A percentile compares a stretch with the other conserved stretches of the same genome.
Evolutionary conservation across 208 protist species (phyloP).

Genomic region (Acanthamoeba polyphaga): DNA sequence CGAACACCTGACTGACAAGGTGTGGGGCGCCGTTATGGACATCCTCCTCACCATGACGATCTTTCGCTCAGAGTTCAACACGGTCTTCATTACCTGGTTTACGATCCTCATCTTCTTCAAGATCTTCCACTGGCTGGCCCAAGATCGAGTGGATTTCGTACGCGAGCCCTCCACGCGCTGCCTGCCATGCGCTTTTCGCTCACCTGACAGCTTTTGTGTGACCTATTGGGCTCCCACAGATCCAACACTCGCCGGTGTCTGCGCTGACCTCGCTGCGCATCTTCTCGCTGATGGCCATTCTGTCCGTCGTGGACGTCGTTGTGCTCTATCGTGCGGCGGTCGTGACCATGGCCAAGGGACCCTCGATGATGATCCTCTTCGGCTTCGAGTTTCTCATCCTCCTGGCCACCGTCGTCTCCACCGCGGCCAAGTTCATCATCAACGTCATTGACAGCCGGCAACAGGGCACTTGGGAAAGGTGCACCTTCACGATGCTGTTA

Average conservation of each 20-base stretch:
- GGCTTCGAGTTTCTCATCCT: constrained; percentile 42
- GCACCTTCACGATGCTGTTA: not conserved
- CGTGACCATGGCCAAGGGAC: constrained; percentile 20
- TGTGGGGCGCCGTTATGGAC: constrained; percentile 78
- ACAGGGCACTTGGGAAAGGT: constrained; percentile 20
- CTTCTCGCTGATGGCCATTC: constrained; percentile 55
- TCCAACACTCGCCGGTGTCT: constrained; percentile 5
- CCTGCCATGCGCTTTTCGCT: not conserved
- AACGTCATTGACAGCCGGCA: not conserved
- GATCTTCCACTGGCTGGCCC: constrained; percentile 83
- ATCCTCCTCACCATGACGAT: constrained; percentile 85
- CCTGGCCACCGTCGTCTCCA: not conserved
- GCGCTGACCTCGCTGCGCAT: constrained; percentile 59
- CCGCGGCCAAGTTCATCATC: constrained; percentile 32
- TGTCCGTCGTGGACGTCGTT: not conserved
- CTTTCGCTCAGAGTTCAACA: constrained; percentile 83
- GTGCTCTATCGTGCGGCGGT: not conserved
- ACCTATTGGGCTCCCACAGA: not conserved
- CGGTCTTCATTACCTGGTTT: constrained; percentile 77
- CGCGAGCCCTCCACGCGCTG: not conserved
- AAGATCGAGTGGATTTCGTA: constrained; percentile 80
- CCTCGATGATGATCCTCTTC: constrained; percentile 60
- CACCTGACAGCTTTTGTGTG: not conserved
- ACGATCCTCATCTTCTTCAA: constrained; percentile 81
- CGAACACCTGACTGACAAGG: constrained; percentile 12